Evolutionary conservation across 2,329 filamentous ascomycete genomes (phyloP), one percentile per base, ranked within the genome.

Genomic region (Epichloe baconii): DNA sequence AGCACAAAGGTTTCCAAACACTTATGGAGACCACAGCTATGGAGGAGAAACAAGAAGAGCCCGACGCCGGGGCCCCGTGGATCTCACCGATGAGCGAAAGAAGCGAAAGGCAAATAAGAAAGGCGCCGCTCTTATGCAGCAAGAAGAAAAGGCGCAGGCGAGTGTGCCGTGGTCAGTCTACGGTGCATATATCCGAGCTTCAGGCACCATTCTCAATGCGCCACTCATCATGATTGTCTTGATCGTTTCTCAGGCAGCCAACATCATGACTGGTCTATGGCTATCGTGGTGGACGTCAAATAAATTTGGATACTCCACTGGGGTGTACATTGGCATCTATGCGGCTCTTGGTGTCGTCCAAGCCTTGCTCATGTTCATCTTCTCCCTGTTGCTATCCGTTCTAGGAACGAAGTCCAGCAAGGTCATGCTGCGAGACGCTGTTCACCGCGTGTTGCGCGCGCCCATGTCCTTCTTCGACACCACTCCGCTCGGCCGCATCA

Each of bases 401-500:
- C 79, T 85, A 50, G 88, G 90, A 44, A 96, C 93, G 1, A 81
- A 78, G 19, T 80, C 90, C 5, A 93, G 87, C 62, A 91, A 86
- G 65, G 75, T 76, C 40, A 88, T 97, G 79, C 77, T 97, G 48
- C 80, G 85, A 34, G 75, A 80, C 37, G 91, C 93, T 6, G 86
- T 97, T 60, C 80, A 76, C 8, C 78, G 86, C 15, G 88, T 93
- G 1, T 69, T 84, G n/a, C 74, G 80, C 26, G 80, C 80, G 3
- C 80, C 80, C n/a, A 83, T 84, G 88, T 85, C 86, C 4, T 97
- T 97, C 71, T 97, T 97, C 69, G 93, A 98, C 61, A 97, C 93
- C 0, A 97, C 93, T 0, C 93, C 93, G 0, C 77, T 97, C 1
- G 93, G 93, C 19, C 85, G 91, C 38, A 96, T 97, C 65, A 95